Conservation (phyloP, 75 land plant species). For the Isoetes taiwanensis region DNA sequence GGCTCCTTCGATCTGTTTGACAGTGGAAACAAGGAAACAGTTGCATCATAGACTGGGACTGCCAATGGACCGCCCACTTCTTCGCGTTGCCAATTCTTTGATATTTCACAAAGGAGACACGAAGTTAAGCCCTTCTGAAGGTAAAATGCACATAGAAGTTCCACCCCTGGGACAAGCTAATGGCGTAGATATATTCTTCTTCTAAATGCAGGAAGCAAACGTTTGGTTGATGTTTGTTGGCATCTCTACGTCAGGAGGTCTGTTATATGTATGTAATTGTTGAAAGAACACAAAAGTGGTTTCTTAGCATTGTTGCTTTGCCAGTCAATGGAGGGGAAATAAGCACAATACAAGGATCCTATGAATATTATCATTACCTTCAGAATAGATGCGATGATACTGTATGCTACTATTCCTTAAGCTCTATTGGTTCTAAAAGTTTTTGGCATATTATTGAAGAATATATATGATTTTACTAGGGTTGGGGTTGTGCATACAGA, state of each 20-base stretch:
- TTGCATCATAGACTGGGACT: constrained; percentile 62
- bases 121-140: constrained; percentile 1
- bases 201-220: constrained; percentile 19
- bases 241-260: constrained; percentile 69
- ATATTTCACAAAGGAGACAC: constrained; percentile 18
- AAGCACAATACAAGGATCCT: constrained; percentile 75
- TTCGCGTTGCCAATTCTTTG: constrained; percentile 74
- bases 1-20: too few relatives aligned
- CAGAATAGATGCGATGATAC: constrained; percentile 85
- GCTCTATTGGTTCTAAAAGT: too few relatives aligned
- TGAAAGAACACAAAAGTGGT: background rate
- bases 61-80: constrained; percentile 81
- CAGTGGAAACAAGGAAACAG: constrained; percentile 61
- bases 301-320: constrained; percentile 1
- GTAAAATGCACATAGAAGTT: too few relatives aligned
- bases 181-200: too few relatives aligned
- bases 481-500: constrained; percentile 99
- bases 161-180: too few relatives aligned
- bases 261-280: constrained; percentile 10
- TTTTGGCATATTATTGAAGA: too few relatives aligned
- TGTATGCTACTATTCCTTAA: too few relatives aligned
- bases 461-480: constrained; percentile 53
- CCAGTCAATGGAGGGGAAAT: constrained; percentile 65
- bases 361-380: constrained; percentile 90
- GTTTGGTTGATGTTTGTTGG: constrained; percentile 54